Evolutionary conservation across 2,329 filamentous ascomycete species (phyloP), one percentile per base, ranked within the genome.

Genomic region (Cladosporium sp.): DNA sequence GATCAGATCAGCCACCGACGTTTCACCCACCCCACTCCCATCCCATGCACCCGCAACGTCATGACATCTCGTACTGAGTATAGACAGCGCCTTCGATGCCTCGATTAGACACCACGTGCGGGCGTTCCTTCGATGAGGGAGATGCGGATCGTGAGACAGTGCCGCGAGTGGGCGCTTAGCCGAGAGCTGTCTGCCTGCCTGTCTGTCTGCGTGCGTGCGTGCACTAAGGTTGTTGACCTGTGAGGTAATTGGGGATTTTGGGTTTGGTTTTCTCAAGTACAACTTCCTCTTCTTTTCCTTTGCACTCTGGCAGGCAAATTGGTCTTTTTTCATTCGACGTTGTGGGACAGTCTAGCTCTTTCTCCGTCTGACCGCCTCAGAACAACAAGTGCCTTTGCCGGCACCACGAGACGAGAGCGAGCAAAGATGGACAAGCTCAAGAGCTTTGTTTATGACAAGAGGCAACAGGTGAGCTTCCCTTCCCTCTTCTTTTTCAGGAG

Each of bases 371-470:
- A 24, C 28, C 22, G 15, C 3, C 13, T n/a, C 42, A 28, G 24
- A 45, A 15, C 22, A 45, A 28, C 17, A 44, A 45, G 42, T 45
- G 42, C 42, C 8, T 32, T 45, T 44, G 15, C 42, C 9, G 42
- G 24, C 24, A 28, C 12, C n/a, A 9, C 28, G 17, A 19, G 13
- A 4, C 9, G 17, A 48, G 5, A 13, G 13, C 12, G 24, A 22
- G 52, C 48, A 20, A 56, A 62, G 35, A 66, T 65, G 60, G 60
- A 63, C 20, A 55, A 44, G 32, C 4, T 64, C 54, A 66, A 64
- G 58, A 60, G 59, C 54, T 65, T 66, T 52, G 59, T 61, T 50
- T 49, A 58, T 47, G 66, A 69, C 53, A 69, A 68, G 62, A 64
- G 64, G 59, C 59, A 61, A 44, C 67, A 68, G 61, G 65, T 66